These are phyloP conservation scores for Aspergillus sp. DNA, from an alignment of 2,329 filamentous ascomycete species.

Conservation along the genomic window DNA sequence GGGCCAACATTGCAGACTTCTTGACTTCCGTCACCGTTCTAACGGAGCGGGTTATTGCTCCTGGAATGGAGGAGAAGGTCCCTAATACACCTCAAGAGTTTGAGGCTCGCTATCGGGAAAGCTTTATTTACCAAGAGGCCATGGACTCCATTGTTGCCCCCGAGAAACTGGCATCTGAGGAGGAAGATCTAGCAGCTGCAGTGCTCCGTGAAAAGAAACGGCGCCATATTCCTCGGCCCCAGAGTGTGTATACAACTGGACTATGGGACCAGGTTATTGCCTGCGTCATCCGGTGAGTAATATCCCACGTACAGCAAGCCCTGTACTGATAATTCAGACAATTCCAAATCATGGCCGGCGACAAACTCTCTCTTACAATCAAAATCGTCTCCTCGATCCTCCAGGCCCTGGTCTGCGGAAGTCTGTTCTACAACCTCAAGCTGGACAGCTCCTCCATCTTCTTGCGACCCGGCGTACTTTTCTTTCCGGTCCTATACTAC, in stretches of 20 bases:
- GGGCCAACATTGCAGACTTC: slow-evolving; percentile 65
- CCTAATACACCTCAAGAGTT: slow-evolving; percentile 44
- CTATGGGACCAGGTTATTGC: slow-evolving; percentile 44
- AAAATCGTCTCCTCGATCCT: slow-evolving; percentile 45
- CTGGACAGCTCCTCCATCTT: slow-evolving; percentile 55
- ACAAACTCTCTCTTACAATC: slow-evolving; percentile 49
- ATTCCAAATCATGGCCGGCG: slow-evolving; percentile 54
- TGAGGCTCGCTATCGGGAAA: slow-evolving; percentile 50
- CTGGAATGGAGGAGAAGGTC: slow-evolving; percentile 31
- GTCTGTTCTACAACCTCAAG: slow-evolving; percentile 54
- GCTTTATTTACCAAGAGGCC: slow-evolving; percentile 53
- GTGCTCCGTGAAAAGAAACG: slow-evolving; percentile 33
- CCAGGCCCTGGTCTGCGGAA: slow-evolving; percentile 44
- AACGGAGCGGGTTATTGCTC: slow-evolving; percentile 45
- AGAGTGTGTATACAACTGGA: slow-evolving; percentile 32
- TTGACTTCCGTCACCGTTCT: slow-evolving; percentile 63
- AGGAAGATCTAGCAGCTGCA: slow-evolving; percentile 29
- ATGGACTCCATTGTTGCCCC: slow-evolving; percentile 43
- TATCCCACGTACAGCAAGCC: no score
- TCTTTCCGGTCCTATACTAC: slow-evolving; percentile 62
- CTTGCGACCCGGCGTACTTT: slow-evolving; percentile 58
- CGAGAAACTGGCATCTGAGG: slow-evolving; percentile 30
- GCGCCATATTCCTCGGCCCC: slow-evolving; percentile 29
- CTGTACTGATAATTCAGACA: slow-evolving; percentile 32
- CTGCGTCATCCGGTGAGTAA: slow-evolving; percentile 45